phyloP scores from a whole-genome alignment of 2,329 filamentous ascomycete genomes.

The Mycosphaerella sp. region DNA sequence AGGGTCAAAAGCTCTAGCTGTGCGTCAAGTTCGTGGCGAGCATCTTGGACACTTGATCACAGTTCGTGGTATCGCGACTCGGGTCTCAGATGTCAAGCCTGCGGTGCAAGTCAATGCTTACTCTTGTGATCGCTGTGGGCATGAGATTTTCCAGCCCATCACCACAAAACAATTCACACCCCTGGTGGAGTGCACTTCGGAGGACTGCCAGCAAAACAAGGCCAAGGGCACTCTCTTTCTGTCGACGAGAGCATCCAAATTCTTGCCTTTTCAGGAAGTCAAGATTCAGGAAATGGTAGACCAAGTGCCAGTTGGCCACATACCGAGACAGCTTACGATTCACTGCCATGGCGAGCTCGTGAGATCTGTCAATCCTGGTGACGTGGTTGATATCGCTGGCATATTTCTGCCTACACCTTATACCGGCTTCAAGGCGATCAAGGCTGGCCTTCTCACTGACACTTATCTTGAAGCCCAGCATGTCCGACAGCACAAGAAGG shows the following conservation, averaged over 20 bases:
- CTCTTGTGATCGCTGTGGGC: slow-evolving; percentile 92
- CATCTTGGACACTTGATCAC: slow-evolving; percentile 92
- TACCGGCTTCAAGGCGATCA: slow-evolving; percentile 97
- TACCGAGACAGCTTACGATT: slow-evolving; percentile 83
- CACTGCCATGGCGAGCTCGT: slow-evolving; percentile 84
- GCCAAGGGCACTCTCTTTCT: slow-evolving; percentile 89
- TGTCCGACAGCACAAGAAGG: slow-evolving; percentile 94
- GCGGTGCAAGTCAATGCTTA: slow-evolving; percentile 97
- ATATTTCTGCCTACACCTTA: slow-evolving; percentile 97
- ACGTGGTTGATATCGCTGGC: slow-evolving; percentile 87
- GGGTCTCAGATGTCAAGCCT: slow-evolving; percentile 96
- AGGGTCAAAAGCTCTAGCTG: slow-evolving; percentile 64
- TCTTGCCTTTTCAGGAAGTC: slow-evolving; percentile 94
- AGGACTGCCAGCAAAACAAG: slow-evolving; percentile 86
- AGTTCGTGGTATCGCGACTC: slow-evolving; percentile 84
- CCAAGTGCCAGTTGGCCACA: slow-evolving; percentile 96
- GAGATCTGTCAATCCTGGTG: slow-evolving; percentile 82
- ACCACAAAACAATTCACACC: slow-evolving; percentile 87
- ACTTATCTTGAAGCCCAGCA: slow-evolving; percentile 95
- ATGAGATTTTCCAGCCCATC: slow-evolving; percentile 95
- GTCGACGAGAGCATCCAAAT: slow-evolving; percentile 94
- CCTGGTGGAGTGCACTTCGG: slow-evolving; percentile 76
- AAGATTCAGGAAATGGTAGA: slow-evolving; percentile 99
- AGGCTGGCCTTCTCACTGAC: slow-evolving; percentile 90
- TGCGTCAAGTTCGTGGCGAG: slow-evolving; percentile 86